phyloP scores from a whole-genome alignment of 345 rosid species.

The Trapa incisa region DNA sequence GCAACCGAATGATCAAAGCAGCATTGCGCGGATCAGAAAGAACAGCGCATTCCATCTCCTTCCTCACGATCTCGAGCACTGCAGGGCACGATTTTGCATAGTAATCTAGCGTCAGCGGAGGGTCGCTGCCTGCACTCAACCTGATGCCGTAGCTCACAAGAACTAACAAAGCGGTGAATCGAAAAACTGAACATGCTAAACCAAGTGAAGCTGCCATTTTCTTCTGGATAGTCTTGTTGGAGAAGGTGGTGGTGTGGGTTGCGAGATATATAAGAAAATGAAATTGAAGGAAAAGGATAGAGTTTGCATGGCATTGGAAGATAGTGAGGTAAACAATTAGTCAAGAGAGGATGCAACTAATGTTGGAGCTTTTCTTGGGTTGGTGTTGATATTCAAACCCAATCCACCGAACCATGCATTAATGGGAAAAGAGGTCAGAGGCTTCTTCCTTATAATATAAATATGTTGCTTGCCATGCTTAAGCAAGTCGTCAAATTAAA shows the following conservation, averaged over 20 bases:
- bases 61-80: constrained; percentile 49
- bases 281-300: neutral
- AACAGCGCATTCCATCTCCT: constrained; percentile 86
- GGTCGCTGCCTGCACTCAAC: constrained; percentile 19
- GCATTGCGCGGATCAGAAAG: constrained; percentile 77
- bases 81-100: constrained; percentile 59
- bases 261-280: constrained; percentile 21
- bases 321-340: constrained; percentile 6
- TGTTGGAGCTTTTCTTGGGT: constrained; percentile 23
- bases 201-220: constrained; percentile 9
- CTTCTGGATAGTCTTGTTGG: neutral
- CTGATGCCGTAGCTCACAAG: constrained; percentile 13
- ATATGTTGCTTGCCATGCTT: neutral
- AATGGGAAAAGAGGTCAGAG: neutral
- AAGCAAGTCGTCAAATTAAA: neutral
- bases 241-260: constrained; percentile 17
- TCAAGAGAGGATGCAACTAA: constrained; percentile 66
- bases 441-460: neutral
- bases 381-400: constrained; percentile 31
- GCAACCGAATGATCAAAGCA: constrained; percentile 51
- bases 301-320: constrained; percentile 3
- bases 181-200: constrained; percentile 3
- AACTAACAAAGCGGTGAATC: constrained; percentile 12
- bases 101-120: constrained; percentile 55
- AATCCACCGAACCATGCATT: neutral